Percentiles rank a stretch among this genome's conserved stretches.
phyloP scores from a whole-genome alignment of 257 asterid species.

The Jasminum sambac region DNA sequence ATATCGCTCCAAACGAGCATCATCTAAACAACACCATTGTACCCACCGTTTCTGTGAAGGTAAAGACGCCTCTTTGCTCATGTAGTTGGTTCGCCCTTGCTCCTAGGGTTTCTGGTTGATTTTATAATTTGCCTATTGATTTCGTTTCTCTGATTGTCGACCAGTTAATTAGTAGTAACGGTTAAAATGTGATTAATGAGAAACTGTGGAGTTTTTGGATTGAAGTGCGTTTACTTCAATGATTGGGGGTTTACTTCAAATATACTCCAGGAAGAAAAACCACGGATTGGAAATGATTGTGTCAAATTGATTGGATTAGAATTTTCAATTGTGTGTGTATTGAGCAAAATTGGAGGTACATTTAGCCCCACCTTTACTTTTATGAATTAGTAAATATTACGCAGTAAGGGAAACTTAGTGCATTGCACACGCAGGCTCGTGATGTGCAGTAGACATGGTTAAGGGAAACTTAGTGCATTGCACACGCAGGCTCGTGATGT shows the following conservation, averaged over 20 bases:
- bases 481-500: neutral
- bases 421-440: neutral
- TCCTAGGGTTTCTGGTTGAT: slow-evolving; percentile 8
- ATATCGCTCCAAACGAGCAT: slow-evolving; percentile 53
- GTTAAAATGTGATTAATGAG: too few species aligned
- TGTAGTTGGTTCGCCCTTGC: neutral
- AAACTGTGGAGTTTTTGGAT: neutral
- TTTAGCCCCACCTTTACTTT: too few species aligned
- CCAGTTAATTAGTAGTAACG: neutral
- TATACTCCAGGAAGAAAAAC: neutral
- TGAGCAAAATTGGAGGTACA: too few species aligned
- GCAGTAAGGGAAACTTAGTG: neutral
- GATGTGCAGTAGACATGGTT: neutral
- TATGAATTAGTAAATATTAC: too few species aligned
- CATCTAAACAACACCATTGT: slow-evolving; percentile 35
- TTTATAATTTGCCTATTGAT: neutral
- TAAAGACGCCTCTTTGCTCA: slow-evolving; percentile 21
- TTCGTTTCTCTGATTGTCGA: neutral
- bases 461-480: neutral
- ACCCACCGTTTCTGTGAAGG: slow-evolving; percentile 75
- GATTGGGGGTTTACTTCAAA: neutral
- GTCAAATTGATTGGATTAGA: neutral
- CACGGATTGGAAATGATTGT: neutral
- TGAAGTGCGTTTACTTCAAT: neutral
- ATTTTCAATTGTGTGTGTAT: neutral